Percentiles rank a stretch among this genome's conserved stretches.
Evolutionary conservation across 768 basidiomycete genomes (phyloP).

Genomic region (Panaeolus cyanescens): DNA sequence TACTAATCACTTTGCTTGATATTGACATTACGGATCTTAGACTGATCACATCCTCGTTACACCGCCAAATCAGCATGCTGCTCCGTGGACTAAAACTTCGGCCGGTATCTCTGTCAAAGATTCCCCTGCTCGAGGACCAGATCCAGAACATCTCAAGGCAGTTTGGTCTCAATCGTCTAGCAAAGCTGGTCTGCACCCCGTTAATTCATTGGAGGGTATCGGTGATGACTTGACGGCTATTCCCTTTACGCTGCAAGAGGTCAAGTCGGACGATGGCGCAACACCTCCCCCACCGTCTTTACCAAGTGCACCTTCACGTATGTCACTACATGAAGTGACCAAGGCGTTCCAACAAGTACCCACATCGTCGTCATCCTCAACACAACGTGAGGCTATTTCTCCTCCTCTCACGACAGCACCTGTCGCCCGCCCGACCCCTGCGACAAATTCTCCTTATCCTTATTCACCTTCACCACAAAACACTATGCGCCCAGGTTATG

Average conservation of each 20-base stretch:
- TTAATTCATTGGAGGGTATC: conserved; percentile 85
- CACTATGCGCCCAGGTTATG: conserved; percentile 58
- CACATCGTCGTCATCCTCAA: conserved; percentile 49
- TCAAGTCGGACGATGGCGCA: conserved; percentile 84
- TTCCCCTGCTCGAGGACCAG: conserved; percentile 65
- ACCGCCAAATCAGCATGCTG: conserved; percentile 41
- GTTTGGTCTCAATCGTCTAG: conserved; percentile 82
- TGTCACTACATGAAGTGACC: conserved; percentile 82
- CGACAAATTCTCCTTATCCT: conserved; percentile 26
- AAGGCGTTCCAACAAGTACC: conserved; percentile 89
- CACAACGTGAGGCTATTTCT: conserved; percentile 45
- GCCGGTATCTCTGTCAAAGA: conserved; percentile 65
- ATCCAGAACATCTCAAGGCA: conserved; percentile 84
- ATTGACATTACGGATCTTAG: conserved; percentile 26
- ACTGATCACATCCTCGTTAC: conserved; percentile 48
- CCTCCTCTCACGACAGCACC: conserved; percentile 50
- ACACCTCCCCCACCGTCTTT: conserved; percentile 65
- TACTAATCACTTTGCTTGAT: neutral
- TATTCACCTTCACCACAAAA: conserved; percentile 48
- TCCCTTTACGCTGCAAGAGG: conserved; percentile 81
- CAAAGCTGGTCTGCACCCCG: conserved; percentile 62
- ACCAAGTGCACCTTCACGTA: conserved; percentile 63
- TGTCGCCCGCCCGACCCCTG: conserved; percentile 41
- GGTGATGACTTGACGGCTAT: conserved; percentile 79
- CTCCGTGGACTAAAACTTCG: conserved; percentile 60